Percentiles rank a stretch among this genome's conserved stretches.
These are phyloP conservation scores for Stenocarpella maydis DNA, from an alignment of 2,329 filamentous ascomycete genomes.

Conservation along the genomic window DNA sequence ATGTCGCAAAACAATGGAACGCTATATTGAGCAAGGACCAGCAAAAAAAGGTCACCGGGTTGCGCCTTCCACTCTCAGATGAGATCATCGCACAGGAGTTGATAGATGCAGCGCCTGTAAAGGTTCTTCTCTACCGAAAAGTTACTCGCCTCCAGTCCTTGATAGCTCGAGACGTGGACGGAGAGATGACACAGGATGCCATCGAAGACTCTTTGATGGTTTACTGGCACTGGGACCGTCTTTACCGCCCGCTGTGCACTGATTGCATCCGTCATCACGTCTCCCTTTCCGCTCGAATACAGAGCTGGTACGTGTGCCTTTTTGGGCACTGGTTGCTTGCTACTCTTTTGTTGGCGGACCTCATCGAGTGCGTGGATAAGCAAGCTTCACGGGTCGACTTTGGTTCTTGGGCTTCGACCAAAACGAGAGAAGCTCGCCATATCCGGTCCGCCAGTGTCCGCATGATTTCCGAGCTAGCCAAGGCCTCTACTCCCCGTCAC, in stretches of 20 bases:
- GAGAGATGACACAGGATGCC: constrained; percentile 49
- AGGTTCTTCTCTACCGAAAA: constrained; percentile 65
- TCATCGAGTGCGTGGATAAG: constrained; percentile 59
- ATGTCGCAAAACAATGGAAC: constrained; percentile 29
- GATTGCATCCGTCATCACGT: constrained; percentile 60
- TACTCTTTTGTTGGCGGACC: constrained; percentile 61
- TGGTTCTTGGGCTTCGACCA: constrained; percentile 41
- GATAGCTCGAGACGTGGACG: constrained; percentile 45
- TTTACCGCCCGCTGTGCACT: constrained; percentile 60
- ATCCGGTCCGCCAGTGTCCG: constrained; percentile 54
- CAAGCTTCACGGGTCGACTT: constrained; percentile 41
- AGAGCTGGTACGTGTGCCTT: constrained; percentile 68
- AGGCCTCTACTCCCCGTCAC: constrained; percentile 49
- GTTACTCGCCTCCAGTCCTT: constrained; percentile 60
- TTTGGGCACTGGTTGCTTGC: constrained; percentile 66
- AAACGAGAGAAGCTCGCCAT: constrained; percentile 46
- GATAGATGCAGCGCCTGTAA: constrained; percentile 63
- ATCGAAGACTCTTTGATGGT: constrained; percentile 57
- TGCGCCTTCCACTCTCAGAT: constrained; percentile 63
- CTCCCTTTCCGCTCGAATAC: constrained; percentile 59
- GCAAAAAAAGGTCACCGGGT: constrained; percentile 26
- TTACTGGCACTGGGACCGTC: constrained; percentile 62
- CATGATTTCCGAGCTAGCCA: constrained; percentile 58
- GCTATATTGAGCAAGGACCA: constrained; percentile 30
- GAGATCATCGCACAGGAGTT: constrained; percentile 59